Evolutionary conservation across 164 flowering plant genomes (phyloP).

Genomic region (Hamamelis virginiana): DNA sequence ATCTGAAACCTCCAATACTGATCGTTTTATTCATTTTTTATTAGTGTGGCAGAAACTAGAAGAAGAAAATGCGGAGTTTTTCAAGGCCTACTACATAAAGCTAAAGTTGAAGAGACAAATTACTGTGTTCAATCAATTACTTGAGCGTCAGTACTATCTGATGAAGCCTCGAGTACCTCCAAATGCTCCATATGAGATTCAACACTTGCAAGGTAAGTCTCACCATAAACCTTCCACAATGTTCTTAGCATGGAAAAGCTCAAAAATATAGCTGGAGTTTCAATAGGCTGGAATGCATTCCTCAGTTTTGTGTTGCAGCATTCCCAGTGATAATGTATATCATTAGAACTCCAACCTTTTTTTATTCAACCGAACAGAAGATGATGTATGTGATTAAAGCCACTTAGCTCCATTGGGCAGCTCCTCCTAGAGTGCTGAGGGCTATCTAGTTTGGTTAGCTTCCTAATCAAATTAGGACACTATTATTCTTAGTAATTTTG

Average conservation of each 20-base stretch:
- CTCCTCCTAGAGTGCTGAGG: too few relatives aligned
- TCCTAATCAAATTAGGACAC: too few relatives aligned
- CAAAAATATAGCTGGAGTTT: background rate
- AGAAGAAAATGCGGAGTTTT: conserved; percentile 96
- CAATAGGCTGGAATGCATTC: background rate
- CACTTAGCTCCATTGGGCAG: too few relatives aligned
- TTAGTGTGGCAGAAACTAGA: conserved; percentile 98
- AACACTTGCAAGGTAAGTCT: conserved; percentile 83
- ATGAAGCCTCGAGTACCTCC: conserved; percentile 73
- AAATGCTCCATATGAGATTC: conserved; percentile 87
- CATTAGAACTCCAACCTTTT: too few relatives aligned
- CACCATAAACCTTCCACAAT: background rate
- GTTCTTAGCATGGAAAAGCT: background rate
- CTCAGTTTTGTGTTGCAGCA: background rate
- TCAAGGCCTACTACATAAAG: conserved; percentile 91
- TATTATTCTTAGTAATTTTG: too few relatives aligned
- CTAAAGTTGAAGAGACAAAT: conserved; percentile 92
- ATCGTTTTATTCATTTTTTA: conserved; percentile 8
- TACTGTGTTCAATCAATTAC: conserved; percentile 82
- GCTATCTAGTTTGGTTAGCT: too few relatives aligned
- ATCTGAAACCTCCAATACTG: background rate
- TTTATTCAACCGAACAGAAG: too few relatives aligned
- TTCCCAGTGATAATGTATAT: background rate
- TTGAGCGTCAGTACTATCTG: conserved; percentile 82
- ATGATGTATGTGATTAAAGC: too few relatives aligned